Base-by-base conservation (phyloP, 2,329 filamentous ascomycete species). In the Xylariaceae sp. region DNA sequence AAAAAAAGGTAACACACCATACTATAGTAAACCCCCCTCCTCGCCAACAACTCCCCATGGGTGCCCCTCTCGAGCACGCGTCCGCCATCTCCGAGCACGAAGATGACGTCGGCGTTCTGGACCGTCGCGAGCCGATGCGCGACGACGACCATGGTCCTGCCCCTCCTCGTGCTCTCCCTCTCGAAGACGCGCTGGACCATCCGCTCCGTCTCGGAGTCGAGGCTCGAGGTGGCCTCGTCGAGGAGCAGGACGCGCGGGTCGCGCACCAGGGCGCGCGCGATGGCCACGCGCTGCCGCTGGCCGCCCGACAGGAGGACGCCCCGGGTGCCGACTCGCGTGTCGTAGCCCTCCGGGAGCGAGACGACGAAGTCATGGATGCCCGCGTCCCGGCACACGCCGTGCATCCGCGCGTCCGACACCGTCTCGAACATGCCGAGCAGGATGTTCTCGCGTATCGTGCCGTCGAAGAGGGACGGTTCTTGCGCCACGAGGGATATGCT, bases 121-220 rank as follows among this genome's bases (percentile, higher is more conserved):
- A 89, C 78, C 8, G 83, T 90, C 0, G 81, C 81, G 35, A 89
- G 66, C 14, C 85, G 70, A 58, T 90, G 86, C 1, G 86, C 85
- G 9, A 90, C 83, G 2, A 84, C 83, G 5, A 90, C 69, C 44
- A 85, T 85, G 1, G 85, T 79, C 6, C 74, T 63, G 12, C 71
- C 73, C 53, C 74, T 72, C 12, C 70, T n/a, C n/a, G n/a, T n/a
- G n/a, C n/a, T 71, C 0, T 76, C 78, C 30, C 66, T 68, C 63
- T 87, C 80, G 51, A 89, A 77, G 0, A 83, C 82, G 1, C 67
- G 70, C 56, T 88, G 74, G 4, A 79, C 73, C 16, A 76, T 61
- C 56, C 75, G 71, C 57, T 59, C 56, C 34, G 55, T 61, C 42
- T 76, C 73, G 28, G 71, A 76, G 51, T 86, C 82, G 3, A 86